These are phyloP conservation scores for Diaporthe sp. DNA, from an alignment of 2,329 filamentous ascomycete genomes.

Conservation along the genomic window DNA sequence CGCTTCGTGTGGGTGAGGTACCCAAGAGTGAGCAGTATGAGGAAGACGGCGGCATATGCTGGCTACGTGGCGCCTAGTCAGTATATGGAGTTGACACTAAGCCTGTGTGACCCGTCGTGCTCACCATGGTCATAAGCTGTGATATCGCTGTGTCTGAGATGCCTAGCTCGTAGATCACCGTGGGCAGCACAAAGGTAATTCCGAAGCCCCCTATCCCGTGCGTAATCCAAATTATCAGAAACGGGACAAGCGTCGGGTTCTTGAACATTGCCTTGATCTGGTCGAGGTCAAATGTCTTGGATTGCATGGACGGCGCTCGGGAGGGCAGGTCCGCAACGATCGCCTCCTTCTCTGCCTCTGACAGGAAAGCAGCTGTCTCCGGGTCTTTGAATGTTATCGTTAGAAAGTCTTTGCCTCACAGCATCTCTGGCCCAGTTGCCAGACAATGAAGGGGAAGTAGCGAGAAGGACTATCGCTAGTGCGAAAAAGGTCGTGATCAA, in stretches of 20 bases:
- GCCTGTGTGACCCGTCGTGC: not conserved
- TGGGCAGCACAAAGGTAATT: slow-evolving; percentile 47
- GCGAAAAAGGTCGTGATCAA: not conserved
- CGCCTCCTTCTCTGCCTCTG: slow-evolving; percentile 42
- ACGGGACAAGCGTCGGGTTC: slow-evolving; percentile 45
- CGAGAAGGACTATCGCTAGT: too few relatives aligned
- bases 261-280: slow-evolving; percentile 44
- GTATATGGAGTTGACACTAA: not conserved
- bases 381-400: slow-evolving; percentile 41
- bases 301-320: slow-evolving; percentile 44
- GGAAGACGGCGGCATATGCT: slow-evolving; percentile 42
- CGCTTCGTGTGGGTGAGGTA: slow-evolving; percentile 44
- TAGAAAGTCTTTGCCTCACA: not conserved
- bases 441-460: not conserved
- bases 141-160: slow-evolving; percentile 47
- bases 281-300: slow-evolving; percentile 43
- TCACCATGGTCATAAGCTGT: slow-evolving; percentile 48
- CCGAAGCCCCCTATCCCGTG: slow-evolving; percentile 49
- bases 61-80: not conserved
- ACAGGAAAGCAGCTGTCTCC: slow-evolving; percentile 45
- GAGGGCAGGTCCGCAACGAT: slow-evolving; percentile 45
- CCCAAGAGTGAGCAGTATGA: slow-evolving; percentile 45
- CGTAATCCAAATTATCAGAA: slow-evolving; percentile 47
- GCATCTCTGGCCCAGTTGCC: not conserved
- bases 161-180: slow-evolving; percentile 48